Evolutionary conservation across 1,284 basidiomycete genomes (phyloP).

Genomic region (Filobasidium uniguttulatum): DNA sequence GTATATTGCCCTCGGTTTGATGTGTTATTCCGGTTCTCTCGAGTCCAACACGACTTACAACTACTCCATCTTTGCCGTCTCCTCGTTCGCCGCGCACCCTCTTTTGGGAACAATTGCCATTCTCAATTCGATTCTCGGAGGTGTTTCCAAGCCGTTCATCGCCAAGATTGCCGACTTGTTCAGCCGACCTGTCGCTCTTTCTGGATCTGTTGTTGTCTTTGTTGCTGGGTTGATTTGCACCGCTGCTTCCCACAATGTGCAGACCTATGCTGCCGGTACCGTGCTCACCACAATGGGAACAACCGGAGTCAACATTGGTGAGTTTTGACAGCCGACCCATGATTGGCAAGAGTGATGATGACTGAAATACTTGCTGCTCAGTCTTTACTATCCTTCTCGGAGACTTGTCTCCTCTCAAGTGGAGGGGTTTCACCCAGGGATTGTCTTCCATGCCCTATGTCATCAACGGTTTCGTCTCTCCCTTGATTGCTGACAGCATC

Average conservation of each 20-base stretch:
- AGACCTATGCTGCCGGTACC: constrained; percentile 25
- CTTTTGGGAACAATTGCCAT: constrained; percentile 28
- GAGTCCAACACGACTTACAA: constrained; percentile 6
- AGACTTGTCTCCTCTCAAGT: constrained; percentile 62
- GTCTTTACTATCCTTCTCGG: constrained; percentile 36
- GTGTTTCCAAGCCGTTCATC: constrained; percentile 30
- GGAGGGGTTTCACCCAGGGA: constrained; percentile 60
- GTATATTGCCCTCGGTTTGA: constrained; percentile 11
- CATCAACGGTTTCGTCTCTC: constrained; percentile 28
- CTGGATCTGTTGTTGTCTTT: constrained; percentile 10
- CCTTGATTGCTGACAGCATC: constrained; percentile 48
- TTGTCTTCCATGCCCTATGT: constrained; percentile 54
- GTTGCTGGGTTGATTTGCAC: constrained; percentile 24
- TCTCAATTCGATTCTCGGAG: constrained; percentile 28
- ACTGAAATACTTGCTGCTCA: neutral
- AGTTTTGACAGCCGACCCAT: constrained; percentile 5
- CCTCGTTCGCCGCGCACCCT: constrained; percentile 29
- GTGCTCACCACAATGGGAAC: constrained; percentile 29
- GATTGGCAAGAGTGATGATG: constrained; percentile 40
- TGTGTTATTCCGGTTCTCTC: constrained; percentile 12
- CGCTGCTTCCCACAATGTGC: constrained; percentile 22
- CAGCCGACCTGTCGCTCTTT: constrained; percentile 10
- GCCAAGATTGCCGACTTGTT: constrained; percentile 20
- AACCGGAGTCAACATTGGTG: constrained; percentile 24
- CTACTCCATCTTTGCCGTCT: constrained; percentile 26